Conservation (phyloP, 1,284 basidiomycete genomes). For the Microbotryum lychnidis-dioicae region DNA sequence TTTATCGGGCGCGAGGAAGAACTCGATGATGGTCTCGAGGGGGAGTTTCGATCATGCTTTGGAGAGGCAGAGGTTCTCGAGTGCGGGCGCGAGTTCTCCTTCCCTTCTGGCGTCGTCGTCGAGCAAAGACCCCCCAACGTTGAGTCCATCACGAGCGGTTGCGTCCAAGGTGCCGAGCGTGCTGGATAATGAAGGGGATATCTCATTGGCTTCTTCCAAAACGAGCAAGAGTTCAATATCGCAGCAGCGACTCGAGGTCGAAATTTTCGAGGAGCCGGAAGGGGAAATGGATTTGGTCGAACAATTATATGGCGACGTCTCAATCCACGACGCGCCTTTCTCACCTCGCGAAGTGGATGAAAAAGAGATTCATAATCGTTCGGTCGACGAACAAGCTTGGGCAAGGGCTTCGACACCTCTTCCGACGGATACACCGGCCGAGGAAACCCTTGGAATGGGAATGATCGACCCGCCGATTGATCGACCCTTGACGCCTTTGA, state of each 20-base stretch:
- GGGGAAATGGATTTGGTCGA: constrained; percentile 93
- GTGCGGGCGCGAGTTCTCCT: neutral
- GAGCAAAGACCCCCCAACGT: neutral
- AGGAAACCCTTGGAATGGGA: neutral
- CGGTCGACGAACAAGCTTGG: constrained; percentile 37
- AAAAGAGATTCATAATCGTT: constrained; percentile 33
- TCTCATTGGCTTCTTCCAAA: too few relatives aligned
- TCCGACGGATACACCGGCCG: neutral
- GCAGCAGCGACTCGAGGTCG: too few relatives aligned
- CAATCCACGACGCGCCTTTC: constrained; percentile 65
- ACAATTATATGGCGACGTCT: constrained; percentile 75
- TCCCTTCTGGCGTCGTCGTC: neutral
- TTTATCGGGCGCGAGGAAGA: too few relatives aligned
- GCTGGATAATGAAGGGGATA: too few relatives aligned
- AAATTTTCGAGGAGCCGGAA: constrained; percentile 39
- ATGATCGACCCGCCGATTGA: neutral
- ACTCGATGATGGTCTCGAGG: neutral
- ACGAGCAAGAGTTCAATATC: too few relatives aligned
- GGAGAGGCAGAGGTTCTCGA: too few relatives aligned
- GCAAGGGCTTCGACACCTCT: neutral
- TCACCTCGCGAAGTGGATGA: constrained; percentile 35
- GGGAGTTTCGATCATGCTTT: neutral
- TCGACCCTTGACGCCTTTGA: neutral
- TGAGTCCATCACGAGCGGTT: neutral
- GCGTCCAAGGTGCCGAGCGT: neutral